Conservation (phyloP, 2,329 filamentous ascomycete species). For the Emergomyces africanus region DNA sequence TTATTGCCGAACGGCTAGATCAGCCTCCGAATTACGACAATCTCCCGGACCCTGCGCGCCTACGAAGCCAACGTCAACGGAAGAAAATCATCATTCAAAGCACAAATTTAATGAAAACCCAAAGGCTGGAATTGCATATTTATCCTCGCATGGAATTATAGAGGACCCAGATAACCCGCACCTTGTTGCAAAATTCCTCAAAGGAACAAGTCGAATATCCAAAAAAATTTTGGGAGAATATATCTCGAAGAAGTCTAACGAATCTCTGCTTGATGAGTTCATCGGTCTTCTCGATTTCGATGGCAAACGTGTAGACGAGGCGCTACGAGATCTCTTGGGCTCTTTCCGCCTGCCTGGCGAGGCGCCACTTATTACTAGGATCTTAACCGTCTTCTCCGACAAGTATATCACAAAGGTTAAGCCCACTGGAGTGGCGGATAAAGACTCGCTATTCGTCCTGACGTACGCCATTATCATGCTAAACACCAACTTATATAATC, state of each 20-base stretch:
- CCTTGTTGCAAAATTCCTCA: slow-evolving; percentile 76
- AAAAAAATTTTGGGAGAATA: slow-evolving; percentile 89
- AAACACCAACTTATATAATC: slow-evolving; percentile 94
- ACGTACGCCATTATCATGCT: slow-evolving; percentile 96
- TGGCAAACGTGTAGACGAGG: slow-evolving; percentile 79
- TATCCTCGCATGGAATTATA: slow-evolving; percentile 78
- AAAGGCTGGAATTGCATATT: slow-evolving; percentile 73
- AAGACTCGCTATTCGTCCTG: slow-evolving; percentile 78
- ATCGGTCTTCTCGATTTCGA: slow-evolving; percentile 79
- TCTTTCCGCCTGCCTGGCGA: slow-evolving; percentile 91
- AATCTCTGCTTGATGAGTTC: slow-evolving; percentile 71
- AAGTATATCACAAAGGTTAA: slow-evolving; percentile 62
- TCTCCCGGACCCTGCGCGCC: slow-evolving; percentile 49
- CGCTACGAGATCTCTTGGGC: slow-evolving; percentile 72
- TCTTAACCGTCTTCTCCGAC: slow-evolving; percentile 75
- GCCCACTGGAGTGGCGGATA: slow-evolving; percentile 64
- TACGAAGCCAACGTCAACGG: slow-evolving; percentile 60
- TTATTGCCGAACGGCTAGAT: slow-evolving; percentile 74
- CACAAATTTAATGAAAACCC: slow-evolving; percentile 95
- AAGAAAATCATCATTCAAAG: slow-evolving; percentile 87
- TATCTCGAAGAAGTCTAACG: slow-evolving; percentile 81
- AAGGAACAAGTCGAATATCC: slow-evolving; percentile 74
- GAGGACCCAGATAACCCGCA: slow-evolving; percentile 57
- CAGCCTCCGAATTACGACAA: slow-evolving; percentile 52
- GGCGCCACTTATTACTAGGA: slow-evolving; percentile 81